Conservation (phyloP, 2,329 filamentous ascomycete genomes). For the Calonectria crousiana region DNA sequence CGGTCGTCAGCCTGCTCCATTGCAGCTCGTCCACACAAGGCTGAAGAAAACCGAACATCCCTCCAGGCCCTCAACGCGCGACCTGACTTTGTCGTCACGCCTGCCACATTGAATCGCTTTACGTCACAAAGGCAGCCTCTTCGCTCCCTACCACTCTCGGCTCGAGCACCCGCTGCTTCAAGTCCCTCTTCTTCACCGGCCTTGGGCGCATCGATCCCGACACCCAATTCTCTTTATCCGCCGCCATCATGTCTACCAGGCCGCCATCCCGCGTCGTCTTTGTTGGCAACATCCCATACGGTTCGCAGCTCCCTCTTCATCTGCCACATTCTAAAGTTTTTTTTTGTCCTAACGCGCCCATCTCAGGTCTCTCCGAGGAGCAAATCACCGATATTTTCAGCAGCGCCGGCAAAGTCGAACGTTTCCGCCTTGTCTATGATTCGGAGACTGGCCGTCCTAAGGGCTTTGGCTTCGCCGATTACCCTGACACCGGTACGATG, state of each 20-base stretch:
- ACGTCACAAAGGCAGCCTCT: background rate
- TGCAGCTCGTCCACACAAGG: constrained; percentile 32
- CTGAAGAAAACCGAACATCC: constrained; percentile 34
- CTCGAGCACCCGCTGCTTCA: background rate
- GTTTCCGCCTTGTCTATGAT: constrained; percentile 95
- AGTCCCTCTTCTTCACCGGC: background rate
- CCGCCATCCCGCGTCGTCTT: constrained; percentile 85
- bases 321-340: background rate
- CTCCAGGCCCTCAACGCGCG: constrained; percentile 5
- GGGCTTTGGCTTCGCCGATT: constrained; percentile 97
- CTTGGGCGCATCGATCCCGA: constrained; percentile 1
- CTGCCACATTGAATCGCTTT: background rate
- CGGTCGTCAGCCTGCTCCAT: constrained; percentile 29
- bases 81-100: background rate
- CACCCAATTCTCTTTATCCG: background rate
- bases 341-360: constrained; percentile 33
- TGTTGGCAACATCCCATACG: constrained; percentile 88
- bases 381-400: constrained; percentile 95
- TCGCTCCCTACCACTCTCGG: background rate
- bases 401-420: constrained; percentile 88
- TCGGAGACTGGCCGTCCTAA: constrained; percentile 94
- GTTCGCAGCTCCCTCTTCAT: constrained; percentile 54
- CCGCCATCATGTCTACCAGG: constrained; percentile 73
- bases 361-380: constrained; percentile 91
- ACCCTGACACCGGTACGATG: constrained; percentile 84